Conservation (phyloP, 352 stramenopile species). For the Phytophthora vignae region DNA sequence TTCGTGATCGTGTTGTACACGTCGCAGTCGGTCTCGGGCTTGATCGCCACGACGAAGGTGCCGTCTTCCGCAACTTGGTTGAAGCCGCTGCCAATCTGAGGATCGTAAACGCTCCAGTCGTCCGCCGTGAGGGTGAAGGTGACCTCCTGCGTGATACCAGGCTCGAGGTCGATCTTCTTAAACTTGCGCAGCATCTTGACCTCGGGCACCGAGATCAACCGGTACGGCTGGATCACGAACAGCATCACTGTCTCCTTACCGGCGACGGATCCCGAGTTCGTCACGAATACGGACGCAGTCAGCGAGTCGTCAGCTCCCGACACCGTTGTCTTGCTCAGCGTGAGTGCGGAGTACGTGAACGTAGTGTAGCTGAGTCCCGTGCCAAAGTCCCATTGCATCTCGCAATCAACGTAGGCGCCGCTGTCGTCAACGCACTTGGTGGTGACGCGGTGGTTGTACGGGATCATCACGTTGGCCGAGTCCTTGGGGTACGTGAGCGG, state of each 20-base stretch:
- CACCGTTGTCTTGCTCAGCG: constrained; percentile 47
- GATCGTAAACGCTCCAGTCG: constrained; percentile 72
- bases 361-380: constrained; percentile 74
- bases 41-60: constrained; percentile 72
- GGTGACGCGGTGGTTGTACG: constrained; percentile 80
- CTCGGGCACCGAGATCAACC: constrained; percentile 70
- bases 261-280: constrained; percentile 61
- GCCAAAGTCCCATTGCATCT: constrained; percentile 78
- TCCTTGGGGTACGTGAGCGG: constrained; percentile 87
- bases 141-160: constrained; percentile 49
- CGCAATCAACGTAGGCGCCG: constrained; percentile 44
- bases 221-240: constrained; percentile 76
- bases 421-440: constrained; percentile 48
- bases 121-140: constrained; percentile 55
- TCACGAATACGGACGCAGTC: constrained; percentile 66
- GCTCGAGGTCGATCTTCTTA: constrained; percentile 68
- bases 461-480: constrained; percentile 66
- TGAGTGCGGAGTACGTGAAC: constrained; percentile 63
- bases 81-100: constrained; percentile 70
- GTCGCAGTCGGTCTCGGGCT: constrained; percentile 77
- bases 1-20: constrained; percentile 59
- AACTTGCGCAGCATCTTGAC: constrained; percentile 87
- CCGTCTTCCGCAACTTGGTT: constrained; percentile 71
- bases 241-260: constrained; percentile 85
- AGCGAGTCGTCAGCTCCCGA: constrained; percentile 37